phyloP scores from a whole-genome alignment of 345 rosid genomes.

The Combretum micranthum region DNA sequence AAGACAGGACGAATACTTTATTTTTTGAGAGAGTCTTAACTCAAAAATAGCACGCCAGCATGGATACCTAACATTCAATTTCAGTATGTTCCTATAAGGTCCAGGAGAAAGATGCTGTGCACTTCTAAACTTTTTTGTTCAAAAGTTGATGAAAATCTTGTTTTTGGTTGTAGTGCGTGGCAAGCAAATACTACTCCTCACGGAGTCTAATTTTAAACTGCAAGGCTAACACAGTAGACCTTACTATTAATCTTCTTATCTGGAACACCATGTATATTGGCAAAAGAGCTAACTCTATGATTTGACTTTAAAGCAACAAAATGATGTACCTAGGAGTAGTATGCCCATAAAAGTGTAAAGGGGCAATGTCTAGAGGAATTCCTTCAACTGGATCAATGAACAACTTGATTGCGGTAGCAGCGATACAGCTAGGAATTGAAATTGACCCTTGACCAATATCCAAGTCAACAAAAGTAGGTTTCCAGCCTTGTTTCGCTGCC shows the following conservation, averaged over 20 bases:
- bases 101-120: no score
- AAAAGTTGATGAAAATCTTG: no score
- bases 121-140: no score
- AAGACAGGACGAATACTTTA: no score
- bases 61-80: no score
- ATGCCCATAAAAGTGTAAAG: conserved; percentile 83
- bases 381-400: conserved; percentile 96
- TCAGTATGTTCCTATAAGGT: no score
- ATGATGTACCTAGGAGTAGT: conserved; percentile 51
- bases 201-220: no score
- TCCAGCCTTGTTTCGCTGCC: conserved; percentile 92
- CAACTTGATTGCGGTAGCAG: conserved; percentile 88
- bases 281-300: conserved; percentile 5
- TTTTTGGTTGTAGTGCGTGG: neutral
- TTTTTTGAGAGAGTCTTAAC: no score
- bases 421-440: conserved; percentile 76
- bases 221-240: no score
- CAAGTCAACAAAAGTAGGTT: conserved; percentile 81
- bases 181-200: neutral
- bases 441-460: conserved; percentile 95
- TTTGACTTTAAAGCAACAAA: no score
- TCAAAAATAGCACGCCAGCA: no score
- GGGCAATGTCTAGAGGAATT: conserved; percentile 81
- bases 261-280: neutral
- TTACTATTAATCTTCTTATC: no score